Percentiles rank a stretch among this genome's conserved stretches.
These are phyloP conservation scores for Saccharomycopsis amapae DNA, from an alignment of 805 yeast genomes.

Conservation along the genomic window DNA sequence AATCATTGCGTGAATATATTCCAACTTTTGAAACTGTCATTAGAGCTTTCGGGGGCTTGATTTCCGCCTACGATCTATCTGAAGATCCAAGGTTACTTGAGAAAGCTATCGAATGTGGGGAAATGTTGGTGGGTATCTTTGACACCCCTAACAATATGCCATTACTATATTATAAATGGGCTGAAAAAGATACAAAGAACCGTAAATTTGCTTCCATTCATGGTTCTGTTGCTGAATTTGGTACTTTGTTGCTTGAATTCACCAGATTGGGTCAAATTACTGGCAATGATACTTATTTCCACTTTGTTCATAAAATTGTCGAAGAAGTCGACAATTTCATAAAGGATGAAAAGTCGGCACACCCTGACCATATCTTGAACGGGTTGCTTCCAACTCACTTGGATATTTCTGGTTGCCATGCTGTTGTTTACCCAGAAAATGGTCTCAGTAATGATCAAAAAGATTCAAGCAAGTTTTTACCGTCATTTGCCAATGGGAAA, in stretches of 20 bases:
- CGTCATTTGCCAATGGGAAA: slow-evolving; percentile 28
- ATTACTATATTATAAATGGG: slow-evolving; percentile 38
- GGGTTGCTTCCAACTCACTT: slow-evolving; percentile 38
- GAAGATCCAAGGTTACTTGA: slow-evolving; percentile 29
- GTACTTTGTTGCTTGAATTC: slow-evolving; percentile 46
- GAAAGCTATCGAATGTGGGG: slow-evolving; percentile 41
- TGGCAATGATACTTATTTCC: slow-evolving; percentile 40
- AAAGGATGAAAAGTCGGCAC: slow-evolving; percentile 22
- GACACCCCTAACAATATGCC: slow-evolving; percentile 57
- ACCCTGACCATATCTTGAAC: slow-evolving; percentile 31
- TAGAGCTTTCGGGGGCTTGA: slow-evolving; percentile 45
- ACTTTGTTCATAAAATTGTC: slow-evolving; percentile 41
- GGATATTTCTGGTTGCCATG: slow-evolving; percentile 46
- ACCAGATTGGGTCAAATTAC: slow-evolving; percentile 46
- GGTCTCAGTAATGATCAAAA: background rate
- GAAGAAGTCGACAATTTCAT: slow-evolving; percentile 29
- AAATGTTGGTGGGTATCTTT: slow-evolving; percentile 44
- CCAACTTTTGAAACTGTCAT: slow-evolving; percentile 47
- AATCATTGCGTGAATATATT: slow-evolving; percentile 33
- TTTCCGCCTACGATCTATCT: slow-evolving; percentile 47
- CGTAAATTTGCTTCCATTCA: slow-evolving; percentile 32
- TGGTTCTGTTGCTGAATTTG: slow-evolving; percentile 39
- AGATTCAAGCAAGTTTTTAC: slow-evolving; percentile 25
- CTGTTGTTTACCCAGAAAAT: slow-evolving; percentile 32
- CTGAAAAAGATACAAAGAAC: slow-evolving; percentile 28